phyloP scores from a whole-genome alignment of 148 eudicot species.

The Amaranthus hypochondriacus region DNA sequence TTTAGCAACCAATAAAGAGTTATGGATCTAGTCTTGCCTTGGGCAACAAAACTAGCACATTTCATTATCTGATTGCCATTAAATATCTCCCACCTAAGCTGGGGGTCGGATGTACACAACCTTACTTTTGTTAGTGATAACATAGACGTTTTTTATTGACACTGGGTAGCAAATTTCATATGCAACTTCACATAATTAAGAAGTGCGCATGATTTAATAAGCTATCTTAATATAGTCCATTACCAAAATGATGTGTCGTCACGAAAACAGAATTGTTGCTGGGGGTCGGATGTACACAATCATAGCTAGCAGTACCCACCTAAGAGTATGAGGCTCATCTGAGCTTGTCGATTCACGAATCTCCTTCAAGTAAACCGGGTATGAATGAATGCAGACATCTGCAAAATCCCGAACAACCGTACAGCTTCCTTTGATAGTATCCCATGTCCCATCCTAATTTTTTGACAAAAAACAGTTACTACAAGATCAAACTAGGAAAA shows the following conservation, averaged over 20 bases:
- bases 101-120: too few relatives aligned
- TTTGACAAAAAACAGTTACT: conserved; percentile 9
- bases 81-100: too few relatives aligned
- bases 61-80: not conserved
- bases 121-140: not conserved
- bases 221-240: too few relatives aligned
- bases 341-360: conserved; percentile 54
- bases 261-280: too few relatives aligned
- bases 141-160: not conserved
- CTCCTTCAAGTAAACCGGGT: conserved; percentile 71
- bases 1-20: not conserved
- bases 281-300: too few relatives aligned
- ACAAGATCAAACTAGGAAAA: conserved; percentile 1
- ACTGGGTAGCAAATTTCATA: too few relatives aligned
- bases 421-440: conserved; percentile 76
- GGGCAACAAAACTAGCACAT: not conserved
- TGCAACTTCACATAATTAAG: too few relatives aligned
- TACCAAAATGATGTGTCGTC: too few relatives aligned
- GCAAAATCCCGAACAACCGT: conserved; percentile 85
- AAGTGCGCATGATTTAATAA: too few relatives aligned
- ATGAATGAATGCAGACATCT: conserved; percentile 75
- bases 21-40: not conserved
- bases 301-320: conserved; percentile 33
- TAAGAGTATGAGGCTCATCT: conserved; percentile 58
- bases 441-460: conserved; percentile 88